Conservation (phyloP, 1,284 basidiomycete species). For the Erythrobasidium hasegawianum region DNA sequence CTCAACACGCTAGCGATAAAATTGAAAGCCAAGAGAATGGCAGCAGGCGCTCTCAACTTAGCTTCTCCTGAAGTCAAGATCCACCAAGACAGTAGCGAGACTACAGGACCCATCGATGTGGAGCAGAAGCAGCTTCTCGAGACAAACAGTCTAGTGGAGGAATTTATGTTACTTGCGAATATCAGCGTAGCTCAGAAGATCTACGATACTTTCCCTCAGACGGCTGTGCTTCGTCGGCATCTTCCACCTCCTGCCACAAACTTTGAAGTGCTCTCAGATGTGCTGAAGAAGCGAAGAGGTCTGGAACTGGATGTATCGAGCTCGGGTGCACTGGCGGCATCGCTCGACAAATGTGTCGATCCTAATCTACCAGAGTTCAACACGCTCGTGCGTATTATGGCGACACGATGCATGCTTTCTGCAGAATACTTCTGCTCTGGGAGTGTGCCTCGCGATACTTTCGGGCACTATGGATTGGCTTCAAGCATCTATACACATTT, state of each 20-base stretch:
- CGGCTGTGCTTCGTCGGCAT: constrained; percentile 91
- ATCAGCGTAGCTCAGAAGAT: constrained; percentile 89
- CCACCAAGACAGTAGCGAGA: constrained; percentile 85
- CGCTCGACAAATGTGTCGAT: constrained; percentile 82
- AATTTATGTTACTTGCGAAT: constrained; percentile 98
- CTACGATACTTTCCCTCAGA: constrained; percentile 91
- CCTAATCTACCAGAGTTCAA: constrained; percentile 82
- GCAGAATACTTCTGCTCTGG: constrained; percentile 98
- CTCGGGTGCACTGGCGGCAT: constrained; percentile 83
- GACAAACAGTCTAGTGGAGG: constrained; percentile 96
- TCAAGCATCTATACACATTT: constrained; percentile 98
- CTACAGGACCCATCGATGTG: constrained; percentile 92
- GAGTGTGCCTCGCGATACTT: constrained; percentile 84
- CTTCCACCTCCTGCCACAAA: constrained; percentile 86
- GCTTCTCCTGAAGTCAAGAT: constrained; percentile 97
- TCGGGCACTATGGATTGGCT: constrained; percentile 94
- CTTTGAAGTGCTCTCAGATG: constrained; percentile 93
- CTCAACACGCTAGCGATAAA: constrained; percentile 84
- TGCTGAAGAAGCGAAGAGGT: constrained; percentile 78
- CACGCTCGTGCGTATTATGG: constrained; percentile 97
- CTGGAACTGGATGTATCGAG: constrained; percentile 86
- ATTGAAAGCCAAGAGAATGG: constrained; percentile 81
- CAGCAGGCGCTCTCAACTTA: constrained; percentile 89
- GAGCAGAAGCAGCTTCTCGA: constrained; percentile 91
- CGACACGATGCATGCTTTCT: constrained; percentile 95